Evolutionary conservation across 306 rosid species (phyloP).

Genomic region (Lagenaria siceraria): DNA sequence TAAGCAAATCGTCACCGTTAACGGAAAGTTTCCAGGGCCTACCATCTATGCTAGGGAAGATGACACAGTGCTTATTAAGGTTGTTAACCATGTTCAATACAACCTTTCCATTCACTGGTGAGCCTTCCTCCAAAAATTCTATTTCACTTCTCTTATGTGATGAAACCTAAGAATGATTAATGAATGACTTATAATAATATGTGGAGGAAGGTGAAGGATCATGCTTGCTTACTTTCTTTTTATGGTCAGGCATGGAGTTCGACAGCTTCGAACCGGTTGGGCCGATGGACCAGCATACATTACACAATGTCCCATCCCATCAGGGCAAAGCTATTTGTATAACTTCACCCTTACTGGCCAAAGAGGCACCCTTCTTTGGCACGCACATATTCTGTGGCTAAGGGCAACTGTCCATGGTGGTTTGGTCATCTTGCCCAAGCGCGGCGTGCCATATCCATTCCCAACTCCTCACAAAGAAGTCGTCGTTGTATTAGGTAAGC

Average conservation of each 20-base stretch:
- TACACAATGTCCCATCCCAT: constrained; percentile 73
- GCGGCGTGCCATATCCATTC: constrained; percentile 77
- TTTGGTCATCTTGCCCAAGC: constrained; percentile 71
- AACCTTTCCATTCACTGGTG: constrained; percentile 76
- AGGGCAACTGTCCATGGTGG: constrained; percentile 85
- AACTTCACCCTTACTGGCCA: constrained; percentile 83
- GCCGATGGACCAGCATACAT: constrained; percentile 81
- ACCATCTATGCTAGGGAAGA: constrained; percentile 81
- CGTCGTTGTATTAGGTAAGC: constrained; percentile 54
- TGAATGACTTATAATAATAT: background rate
- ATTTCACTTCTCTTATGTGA: background rate
- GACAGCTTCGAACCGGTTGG: constrained; percentile 82
- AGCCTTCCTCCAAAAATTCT: background rate
- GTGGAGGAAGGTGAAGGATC: background rate
- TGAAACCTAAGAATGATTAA: background rate
- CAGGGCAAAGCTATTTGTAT: constrained; percentile 56
- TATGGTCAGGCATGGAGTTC: constrained; percentile 60
- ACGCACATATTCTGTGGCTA: constrained; percentile 80
- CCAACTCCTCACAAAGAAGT: constrained; percentile 69
- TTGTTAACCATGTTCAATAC: constrained; percentile 49
- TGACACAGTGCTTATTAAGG: constrained; percentile 65
- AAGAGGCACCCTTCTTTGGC: constrained; percentile 88
- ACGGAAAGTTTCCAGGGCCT: constrained; percentile 85
- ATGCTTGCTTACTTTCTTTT: background rate
- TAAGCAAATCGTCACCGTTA: constrained; percentile 58